Base-by-base conservation (phyloP, 306 rosid genomes). In the Hylodesmum podocarpum region DNA sequence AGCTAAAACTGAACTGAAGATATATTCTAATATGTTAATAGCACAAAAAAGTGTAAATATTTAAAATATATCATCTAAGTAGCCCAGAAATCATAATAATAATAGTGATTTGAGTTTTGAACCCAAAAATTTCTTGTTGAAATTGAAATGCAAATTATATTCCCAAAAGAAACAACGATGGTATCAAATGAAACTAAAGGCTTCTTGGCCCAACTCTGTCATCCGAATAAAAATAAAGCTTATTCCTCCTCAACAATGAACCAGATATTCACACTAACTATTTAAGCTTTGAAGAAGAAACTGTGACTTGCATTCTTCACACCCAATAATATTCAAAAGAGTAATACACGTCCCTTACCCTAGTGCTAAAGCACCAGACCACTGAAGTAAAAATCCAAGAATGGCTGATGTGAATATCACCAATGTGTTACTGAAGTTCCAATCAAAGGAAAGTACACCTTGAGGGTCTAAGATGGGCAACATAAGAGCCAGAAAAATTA, bases 371-470 rank as follows among this genome's bases (percentile, higher is more conserved):
- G 98, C 98, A 29, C 95, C 98, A 22, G 95, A 93, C 96, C 96
- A 93, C 82, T 93, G 96, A 82, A 93, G 98, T 84, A 91, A 86
- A 88, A 93, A 93, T 19, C 96, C 98, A 27, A 93, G 93, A 61
- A 93, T 54, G 29, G 96, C 95, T 13, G 98, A 93, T 44, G 79
- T 40, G 41, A 91, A 78, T 80, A 93, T 93, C 25, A 85, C 87
- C 21, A 46, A 51, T 13, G 91, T 90, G 87, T 82, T 93, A 19
- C 44, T 41, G 34, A 87, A 64, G 87, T 85, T 87, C 98, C 91
- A 89, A 63, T 88, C 66, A 75, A 89, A 93, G 71, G 91, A 81
- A 40, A 91, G 84, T 50, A 85, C 88, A 43, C 90, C 95, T 3
- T 93, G 93, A 21, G 98, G 93, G 50, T 93, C 98, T 72, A 93